These are phyloP conservation scores for Microsporum canis DNA, from an alignment of 2,329 filamentous ascomycete genomes.

Conservation along the genomic window DNA sequence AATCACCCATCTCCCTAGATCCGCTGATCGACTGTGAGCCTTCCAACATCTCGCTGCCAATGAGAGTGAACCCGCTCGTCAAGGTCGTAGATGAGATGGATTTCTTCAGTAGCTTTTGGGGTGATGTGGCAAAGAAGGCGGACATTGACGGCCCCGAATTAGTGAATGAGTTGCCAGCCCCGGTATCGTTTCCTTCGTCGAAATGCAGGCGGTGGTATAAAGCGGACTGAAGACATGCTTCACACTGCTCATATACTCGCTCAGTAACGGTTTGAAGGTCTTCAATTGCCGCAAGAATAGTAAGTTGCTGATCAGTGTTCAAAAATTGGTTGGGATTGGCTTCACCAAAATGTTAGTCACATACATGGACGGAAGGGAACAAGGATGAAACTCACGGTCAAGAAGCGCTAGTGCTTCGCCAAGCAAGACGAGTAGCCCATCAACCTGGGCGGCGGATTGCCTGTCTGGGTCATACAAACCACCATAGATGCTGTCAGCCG, in stretches of 20 bases:
- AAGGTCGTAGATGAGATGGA: constrained; percentile 45
- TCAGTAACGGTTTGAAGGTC: constrained; percentile 65
- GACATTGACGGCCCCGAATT: constrained; percentile 12
- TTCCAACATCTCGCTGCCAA: constrained; percentile 61
- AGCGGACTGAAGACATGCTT: constrained; percentile 67
- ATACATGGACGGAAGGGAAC: neutral
- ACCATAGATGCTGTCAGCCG: constrained; percentile 81
- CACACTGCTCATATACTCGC: constrained; percentile 60
- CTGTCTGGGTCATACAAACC: constrained; percentile 73
- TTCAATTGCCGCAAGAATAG: constrained; percentile 64
- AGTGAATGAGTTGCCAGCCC: constrained; percentile 7
- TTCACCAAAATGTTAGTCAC: constrained; percentile 11
- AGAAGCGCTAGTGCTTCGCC: constrained; percentile 75
- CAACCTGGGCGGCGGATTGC: constrained; percentile 75
- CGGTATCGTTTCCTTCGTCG: constrained; percentile 31
- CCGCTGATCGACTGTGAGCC: constrained; percentile 21
- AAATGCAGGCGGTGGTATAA: constrained; percentile 55
- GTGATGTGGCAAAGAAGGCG: constrained; percentile 37
- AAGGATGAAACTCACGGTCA: constrained; percentile 36
- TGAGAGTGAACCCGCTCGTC: constrained; percentile 54
- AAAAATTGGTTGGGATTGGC: constrained; percentile 48
- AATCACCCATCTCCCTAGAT: constrained; percentile 22
- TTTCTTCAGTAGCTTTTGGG: constrained; percentile 57
- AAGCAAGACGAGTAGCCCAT: constrained; percentile 71
- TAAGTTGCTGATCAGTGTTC: constrained; percentile 60